Evolutionary conservation across 192 early-diverging fungal genomes (phyloP).

Genomic region (Entomortierella lignicola): DNA sequence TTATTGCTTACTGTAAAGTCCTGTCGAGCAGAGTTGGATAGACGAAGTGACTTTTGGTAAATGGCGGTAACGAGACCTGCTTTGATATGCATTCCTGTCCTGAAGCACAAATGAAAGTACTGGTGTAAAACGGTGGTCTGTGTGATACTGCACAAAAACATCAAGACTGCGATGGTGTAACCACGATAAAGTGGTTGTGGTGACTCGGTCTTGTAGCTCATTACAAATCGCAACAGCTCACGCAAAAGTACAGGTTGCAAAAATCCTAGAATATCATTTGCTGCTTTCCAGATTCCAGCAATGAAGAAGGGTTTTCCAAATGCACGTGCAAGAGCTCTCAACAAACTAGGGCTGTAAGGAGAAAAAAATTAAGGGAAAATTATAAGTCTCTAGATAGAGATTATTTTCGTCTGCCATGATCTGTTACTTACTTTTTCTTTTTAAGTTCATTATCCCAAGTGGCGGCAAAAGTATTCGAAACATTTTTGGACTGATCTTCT

Average conservation of each 20-base stretch:
- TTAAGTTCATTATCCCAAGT: slow-evolving; percentile 77
- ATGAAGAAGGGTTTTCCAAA: slow-evolving; percentile 76
- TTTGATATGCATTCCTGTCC: slow-evolving; percentile 78
- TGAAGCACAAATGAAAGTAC: slow-evolving; percentile 87
- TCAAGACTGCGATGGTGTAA: slow-evolving; percentile 81
- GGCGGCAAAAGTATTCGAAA: slow-evolving; percentile 73
- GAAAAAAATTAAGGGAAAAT: not conserved
- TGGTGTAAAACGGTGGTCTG: slow-evolving; percentile 90
- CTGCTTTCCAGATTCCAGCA: slow-evolving; percentile 81
- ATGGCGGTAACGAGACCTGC: slow-evolving; percentile 84
- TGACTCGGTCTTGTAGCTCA: slow-evolving; percentile 64
- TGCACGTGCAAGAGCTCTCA: slow-evolving; percentile 63
- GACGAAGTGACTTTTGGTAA: slow-evolving; percentile 84
- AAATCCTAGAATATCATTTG: slow-evolving; percentile 82
- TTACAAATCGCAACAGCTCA: slow-evolving; percentile 75
- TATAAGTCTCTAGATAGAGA: not conserved
- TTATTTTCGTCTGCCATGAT: not conserved
- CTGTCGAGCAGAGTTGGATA: slow-evolving; percentile 85
- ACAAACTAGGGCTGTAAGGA: slow-evolving; percentile 69
- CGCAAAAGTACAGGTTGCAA: slow-evolving; percentile 83
- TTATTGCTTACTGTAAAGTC: slow-evolving; percentile 65
- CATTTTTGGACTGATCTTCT: slow-evolving; percentile 66
- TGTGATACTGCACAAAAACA: slow-evolving; percentile 78
- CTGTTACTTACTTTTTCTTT: slow-evolving; percentile 54
- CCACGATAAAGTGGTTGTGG: slow-evolving; percentile 79